Evolutionary conservation across 257 asterid species (phyloP).

Genomic region (Sherardia arvensis): DNA sequence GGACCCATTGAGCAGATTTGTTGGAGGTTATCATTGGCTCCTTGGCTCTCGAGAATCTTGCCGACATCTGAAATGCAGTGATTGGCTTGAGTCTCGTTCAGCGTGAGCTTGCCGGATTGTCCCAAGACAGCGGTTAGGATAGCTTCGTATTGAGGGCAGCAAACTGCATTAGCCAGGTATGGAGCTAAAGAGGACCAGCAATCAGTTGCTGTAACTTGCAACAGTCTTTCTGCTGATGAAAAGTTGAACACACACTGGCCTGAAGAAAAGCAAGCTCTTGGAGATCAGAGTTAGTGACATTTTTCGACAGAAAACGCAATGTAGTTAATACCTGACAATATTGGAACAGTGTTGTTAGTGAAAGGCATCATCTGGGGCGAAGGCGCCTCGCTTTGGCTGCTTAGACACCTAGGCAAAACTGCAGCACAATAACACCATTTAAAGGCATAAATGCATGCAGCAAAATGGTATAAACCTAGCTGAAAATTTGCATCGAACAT

Average conservation of each 20-base stretch:
- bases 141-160: constrained; percentile 31
- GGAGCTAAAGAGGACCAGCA: constrained; percentile 35
- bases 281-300: background rate
- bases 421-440: constrained; percentile 8
- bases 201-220: constrained; percentile 20
- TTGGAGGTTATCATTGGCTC: constrained; percentile 22
- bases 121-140: constrained; percentile 23
- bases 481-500: too few relatives aligned
- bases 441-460: background rate
- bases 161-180: constrained; percentile 23
- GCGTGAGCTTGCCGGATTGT: constrained; percentile 15
- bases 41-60: constrained; percentile 26
- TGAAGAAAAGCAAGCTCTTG: constrained; percentile 7
- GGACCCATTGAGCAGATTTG: constrained; percentile 23
- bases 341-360: constrained; percentile 18
- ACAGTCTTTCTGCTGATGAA: constrained; percentile 15
- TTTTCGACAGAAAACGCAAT: background rate
- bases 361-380: constrained; percentile 23
- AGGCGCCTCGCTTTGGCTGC: constrained; percentile 15
- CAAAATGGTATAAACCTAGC: background rate
- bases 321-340: constrained; percentile 21
- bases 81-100: constrained; percentile 20
- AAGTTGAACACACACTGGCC: constrained; percentile 25
- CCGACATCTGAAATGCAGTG: constrained; percentile 29
- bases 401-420: constrained; percentile 11